These are phyloP conservation scores for Iris pallida DNA, from an alignment of 116 monocot species.

Conservation along the genomic window DNA sequence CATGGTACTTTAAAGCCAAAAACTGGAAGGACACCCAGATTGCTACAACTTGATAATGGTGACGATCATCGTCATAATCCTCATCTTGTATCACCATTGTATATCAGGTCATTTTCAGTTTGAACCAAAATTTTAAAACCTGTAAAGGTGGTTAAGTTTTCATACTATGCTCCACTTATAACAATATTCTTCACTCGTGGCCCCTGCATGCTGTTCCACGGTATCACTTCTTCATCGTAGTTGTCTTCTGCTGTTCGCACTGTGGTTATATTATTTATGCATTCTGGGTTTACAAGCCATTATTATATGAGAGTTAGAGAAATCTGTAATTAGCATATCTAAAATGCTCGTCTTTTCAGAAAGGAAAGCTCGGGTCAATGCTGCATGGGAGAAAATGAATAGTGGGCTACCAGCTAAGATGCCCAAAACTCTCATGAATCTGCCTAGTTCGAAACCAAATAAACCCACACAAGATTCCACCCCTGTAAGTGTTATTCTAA, in stretches of 20 bases:
- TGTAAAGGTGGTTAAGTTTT: too few relatives aligned
- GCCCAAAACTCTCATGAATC: constrained; percentile 33
- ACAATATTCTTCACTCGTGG: not conserved
- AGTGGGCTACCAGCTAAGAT: constrained; percentile 47
- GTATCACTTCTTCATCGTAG: not conserved
- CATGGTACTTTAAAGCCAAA: too few relatives aligned
- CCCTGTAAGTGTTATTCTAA: constrained; percentile 46
- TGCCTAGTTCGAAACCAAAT: constrained; percentile 25
- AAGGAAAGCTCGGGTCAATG: constrained; percentile 69
- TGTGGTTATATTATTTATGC: too few relatives aligned
- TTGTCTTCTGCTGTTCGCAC: too few relatives aligned
- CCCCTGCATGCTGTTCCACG: not conserved
- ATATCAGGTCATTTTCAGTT: too few relatives aligned
- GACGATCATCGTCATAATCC: too few relatives aligned
- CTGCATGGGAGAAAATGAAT: constrained; percentile 86
- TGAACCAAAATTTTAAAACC: too few relatives aligned
- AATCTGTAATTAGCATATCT: not conserved
- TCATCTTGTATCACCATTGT: too few relatives aligned
- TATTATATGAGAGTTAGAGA: not conserved
- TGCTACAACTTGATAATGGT: too few relatives aligned
- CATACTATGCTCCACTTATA: not conserved
- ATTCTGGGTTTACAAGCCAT: not conserved
- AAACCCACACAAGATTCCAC: constrained; percentile 33
- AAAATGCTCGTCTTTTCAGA: constrained; percentile 36
- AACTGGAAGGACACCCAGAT: too few relatives aligned